Conservation (phyloP, 331 rosid genomes). For the Dryas integrifolia region DNA sequence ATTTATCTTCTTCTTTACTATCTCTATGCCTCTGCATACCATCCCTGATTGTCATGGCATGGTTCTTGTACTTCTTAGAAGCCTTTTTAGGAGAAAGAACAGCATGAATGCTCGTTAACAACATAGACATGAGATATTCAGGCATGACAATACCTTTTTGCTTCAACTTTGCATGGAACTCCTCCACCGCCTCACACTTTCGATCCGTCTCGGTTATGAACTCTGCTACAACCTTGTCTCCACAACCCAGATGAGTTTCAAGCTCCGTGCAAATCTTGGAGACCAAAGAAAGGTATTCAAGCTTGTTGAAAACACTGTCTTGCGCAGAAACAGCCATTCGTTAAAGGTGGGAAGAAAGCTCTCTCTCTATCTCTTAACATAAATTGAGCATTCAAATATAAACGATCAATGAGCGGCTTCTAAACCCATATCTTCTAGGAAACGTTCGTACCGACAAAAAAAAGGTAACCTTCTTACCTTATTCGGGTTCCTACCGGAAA, state of each 20-base stretch:
- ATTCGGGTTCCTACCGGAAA: not conserved
- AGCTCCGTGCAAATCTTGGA: conserved; percentile 75
- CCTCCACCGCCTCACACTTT: conserved; percentile 47
- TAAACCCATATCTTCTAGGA: not conserved
- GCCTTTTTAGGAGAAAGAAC: conserved; percentile 53
- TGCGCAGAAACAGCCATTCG: not conserved
- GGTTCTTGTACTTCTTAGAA: conserved; percentile 19
- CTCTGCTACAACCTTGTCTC: conserved; percentile 68
- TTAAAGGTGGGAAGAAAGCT: not conserved
- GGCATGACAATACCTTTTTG: conserved; percentile 71
- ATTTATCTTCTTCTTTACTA: conserved; percentile 32
- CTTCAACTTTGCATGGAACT: conserved; percentile 55
- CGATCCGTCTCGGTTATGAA: conserved; percentile 67
- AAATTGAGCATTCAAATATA: not conserved
- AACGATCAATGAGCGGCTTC: not conserved
- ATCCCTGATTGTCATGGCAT: conserved; percentile 26
- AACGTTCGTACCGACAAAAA: not conserved
- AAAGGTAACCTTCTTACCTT: not conserved
- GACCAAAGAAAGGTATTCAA: conserved; percentile 63
- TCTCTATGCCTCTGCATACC: conserved; percentile 15
- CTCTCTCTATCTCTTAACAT: not conserved
- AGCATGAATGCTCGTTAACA: conserved; percentile 58
- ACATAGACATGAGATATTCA: conserved; percentile 52
- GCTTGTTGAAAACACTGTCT: conserved; percentile 21
- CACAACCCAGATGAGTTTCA: conserved; percentile 63